Conservation (phyloP, 129 eudicot genomes). For the Chrysanthemum makinoi region DNA sequence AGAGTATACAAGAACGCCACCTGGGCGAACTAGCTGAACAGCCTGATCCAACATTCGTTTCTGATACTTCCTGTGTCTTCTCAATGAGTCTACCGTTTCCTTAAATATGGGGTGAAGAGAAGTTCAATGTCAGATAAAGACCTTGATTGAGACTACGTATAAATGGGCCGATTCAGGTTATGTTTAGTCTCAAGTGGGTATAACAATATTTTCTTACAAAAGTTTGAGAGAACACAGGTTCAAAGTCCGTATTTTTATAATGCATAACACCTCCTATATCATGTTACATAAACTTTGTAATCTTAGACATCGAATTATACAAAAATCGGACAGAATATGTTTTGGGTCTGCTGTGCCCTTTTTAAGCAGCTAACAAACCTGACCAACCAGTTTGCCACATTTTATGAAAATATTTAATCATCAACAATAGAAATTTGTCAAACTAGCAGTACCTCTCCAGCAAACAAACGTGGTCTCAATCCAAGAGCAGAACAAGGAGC, state of each 20-base stretch:
- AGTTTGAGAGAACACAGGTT: no score
- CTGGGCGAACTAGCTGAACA: conserved; percentile 90
- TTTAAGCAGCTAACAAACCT: no score
- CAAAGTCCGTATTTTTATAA: no score
- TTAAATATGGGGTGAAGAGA: conserved; percentile 19
- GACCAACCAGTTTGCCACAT: no score
- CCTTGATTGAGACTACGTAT: neutral
- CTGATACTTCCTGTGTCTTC: conserved; percentile 79
- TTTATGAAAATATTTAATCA: neutral
- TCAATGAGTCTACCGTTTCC: conserved; percentile 81
- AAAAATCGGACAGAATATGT: no score
- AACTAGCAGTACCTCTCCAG: conserved; percentile 57
- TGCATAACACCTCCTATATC: no score
- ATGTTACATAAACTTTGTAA: no score
- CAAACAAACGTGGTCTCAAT: conserved; percentile 82
- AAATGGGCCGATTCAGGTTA: no score
- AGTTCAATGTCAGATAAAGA: neutral
- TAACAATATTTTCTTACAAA: no score
- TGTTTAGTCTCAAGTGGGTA: no score
- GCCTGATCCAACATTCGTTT: conserved; percentile 93
- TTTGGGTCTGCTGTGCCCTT: no score
- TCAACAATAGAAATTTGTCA: neutral
- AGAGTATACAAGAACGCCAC: conserved; percentile 96
- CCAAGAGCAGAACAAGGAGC: conserved; percentile 99
- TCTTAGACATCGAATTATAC: no score